These are phyloP conservation scores for Pythium phragmiticola DNA, from an alignment of 352 stramenopile genomes.

Conservation along the genomic window DNA sequence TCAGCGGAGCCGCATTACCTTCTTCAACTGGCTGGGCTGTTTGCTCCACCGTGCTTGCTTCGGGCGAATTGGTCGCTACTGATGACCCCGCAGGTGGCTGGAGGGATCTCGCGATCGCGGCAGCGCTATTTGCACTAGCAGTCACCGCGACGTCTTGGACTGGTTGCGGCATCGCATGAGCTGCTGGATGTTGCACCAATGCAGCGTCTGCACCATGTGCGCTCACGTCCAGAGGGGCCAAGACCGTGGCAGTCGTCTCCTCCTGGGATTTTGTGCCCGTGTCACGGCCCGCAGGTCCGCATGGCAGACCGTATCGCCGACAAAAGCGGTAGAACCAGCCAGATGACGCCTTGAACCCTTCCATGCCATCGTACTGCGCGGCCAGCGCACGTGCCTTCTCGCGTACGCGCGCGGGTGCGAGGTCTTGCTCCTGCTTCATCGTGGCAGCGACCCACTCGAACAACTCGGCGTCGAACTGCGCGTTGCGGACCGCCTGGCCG, in stretches of 20 bases:
- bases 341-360: slow-evolving; percentile 51
- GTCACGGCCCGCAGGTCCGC: slow-evolving; percentile 12
- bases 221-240: slow-evolving; percentile 9
- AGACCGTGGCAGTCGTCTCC: neutral
- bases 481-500: slow-evolving; percentile 36
- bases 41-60: neutral
- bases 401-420: slow-evolving; percentile 32
- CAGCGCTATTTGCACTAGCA: neutral
- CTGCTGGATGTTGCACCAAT: slow-evolving; percentile 3
- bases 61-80: neutral
- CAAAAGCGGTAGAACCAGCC: slow-evolving; percentile 63
- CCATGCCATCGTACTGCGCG: slow-evolving; percentile 33
- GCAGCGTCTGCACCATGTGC: neutral
- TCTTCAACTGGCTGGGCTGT: neutral
- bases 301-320: slow-evolving; percentile 37
- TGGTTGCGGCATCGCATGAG: too few species aligned
- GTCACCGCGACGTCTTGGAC: neutral
- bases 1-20: neutral
- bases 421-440: slow-evolving; percentile 23
- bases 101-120: slow-evolving; percentile 17
- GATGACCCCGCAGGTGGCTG: slow-evolving; percentile 10
- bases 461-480: slow-evolving; percentile 42
- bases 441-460: slow-evolving; percentile 36
- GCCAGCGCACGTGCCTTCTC: slow-evolving; percentile 40
- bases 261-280: slow-evolving; percentile 1